These are phyloP conservation scores for Aspergillus incahuasiensis DNA, from an alignment of 495 filamentous ascomycete genomes.

Conservation along the genomic window DNA sequence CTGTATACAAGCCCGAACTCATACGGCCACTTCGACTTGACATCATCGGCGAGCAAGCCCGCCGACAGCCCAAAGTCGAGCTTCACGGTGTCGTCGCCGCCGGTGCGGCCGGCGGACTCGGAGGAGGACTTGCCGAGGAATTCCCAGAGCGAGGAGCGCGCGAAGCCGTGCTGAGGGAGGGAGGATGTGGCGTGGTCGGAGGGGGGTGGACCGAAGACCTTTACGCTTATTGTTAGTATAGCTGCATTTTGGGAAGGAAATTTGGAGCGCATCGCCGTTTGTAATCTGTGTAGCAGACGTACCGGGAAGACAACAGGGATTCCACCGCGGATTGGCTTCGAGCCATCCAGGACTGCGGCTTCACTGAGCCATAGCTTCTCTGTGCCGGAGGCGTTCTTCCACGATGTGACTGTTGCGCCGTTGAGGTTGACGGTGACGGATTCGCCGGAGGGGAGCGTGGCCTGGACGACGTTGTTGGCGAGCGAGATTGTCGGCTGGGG, in stretches of 20 bases:
- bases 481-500: constrained; percentile 66
- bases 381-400: constrained; percentile 73
- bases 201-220: constrained; percentile 88
- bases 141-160: constrained; percentile 71
- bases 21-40: constrained; percentile 67
- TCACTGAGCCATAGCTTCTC: constrained; percentile 89
- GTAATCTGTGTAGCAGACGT: constrained; percentile 25
- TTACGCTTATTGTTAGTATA: not conserved
- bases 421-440: constrained; percentile 78
- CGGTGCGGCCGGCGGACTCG: constrained; percentile 52
- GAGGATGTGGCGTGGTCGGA: constrained; percentile 62
- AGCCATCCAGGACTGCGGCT: constrained; percentile 63
- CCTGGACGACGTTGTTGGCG: constrained; percentile 62
- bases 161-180: constrained; percentile 95
- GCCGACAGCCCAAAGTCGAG: constrained; percentile 89
- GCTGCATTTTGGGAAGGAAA: not conserved
- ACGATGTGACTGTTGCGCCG: constrained; percentile 88
- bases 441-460: constrained; percentile 78
- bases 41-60: constrained; percentile 59
- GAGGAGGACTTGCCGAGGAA: constrained; percentile 61
- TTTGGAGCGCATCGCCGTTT: not conserved
- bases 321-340: constrained; percentile 58
- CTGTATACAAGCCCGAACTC: constrained; percentile 89
- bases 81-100: constrained; percentile 65
- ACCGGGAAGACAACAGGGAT: constrained; percentile 96